Conservation (phyloP, 2,329 filamentous ascomycete species). For the Eutypella sp. region DNA sequence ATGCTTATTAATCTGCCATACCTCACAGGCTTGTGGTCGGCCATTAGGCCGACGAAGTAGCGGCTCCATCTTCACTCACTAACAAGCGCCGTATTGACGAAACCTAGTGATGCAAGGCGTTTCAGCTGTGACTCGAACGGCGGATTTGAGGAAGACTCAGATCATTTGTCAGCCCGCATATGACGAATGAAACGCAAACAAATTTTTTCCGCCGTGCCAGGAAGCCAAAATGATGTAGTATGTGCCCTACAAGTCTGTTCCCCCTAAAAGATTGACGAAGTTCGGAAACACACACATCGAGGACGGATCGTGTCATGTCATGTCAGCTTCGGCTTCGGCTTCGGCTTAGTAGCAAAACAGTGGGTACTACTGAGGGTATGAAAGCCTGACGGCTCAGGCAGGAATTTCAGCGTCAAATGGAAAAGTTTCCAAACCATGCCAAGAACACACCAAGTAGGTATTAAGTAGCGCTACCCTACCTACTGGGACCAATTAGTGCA, state of each 20-base stretch:
- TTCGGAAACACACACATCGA: not conserved
- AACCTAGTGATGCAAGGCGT: not conserved
- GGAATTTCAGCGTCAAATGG: no score
- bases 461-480: not conserved
- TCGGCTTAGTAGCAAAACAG: constrained; percentile 18
- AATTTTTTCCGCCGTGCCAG: no score
- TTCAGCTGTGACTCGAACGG: not conserved
- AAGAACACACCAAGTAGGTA: not conserved
- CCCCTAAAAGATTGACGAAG: not conserved
- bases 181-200: no score
- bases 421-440: no score
- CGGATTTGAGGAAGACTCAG: not conserved
- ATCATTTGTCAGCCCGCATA: no score
- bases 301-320: not conserved
- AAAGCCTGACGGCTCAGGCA: no score
- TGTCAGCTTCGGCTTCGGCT: constrained; percentile 25
- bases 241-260: not conserved
- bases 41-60: constrained; percentile 26
- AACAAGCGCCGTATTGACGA: not conserved
- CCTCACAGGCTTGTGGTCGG: constrained; percentile 24
- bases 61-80: constrained; percentile 1
- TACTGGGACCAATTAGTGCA: not conserved
- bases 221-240: not conserved
- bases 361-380: no score
- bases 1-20: constrained; percentile 11